Base-by-base conservation (phyloP, 257 asterid genomes). In the Salvia rosmarinus region DNA sequence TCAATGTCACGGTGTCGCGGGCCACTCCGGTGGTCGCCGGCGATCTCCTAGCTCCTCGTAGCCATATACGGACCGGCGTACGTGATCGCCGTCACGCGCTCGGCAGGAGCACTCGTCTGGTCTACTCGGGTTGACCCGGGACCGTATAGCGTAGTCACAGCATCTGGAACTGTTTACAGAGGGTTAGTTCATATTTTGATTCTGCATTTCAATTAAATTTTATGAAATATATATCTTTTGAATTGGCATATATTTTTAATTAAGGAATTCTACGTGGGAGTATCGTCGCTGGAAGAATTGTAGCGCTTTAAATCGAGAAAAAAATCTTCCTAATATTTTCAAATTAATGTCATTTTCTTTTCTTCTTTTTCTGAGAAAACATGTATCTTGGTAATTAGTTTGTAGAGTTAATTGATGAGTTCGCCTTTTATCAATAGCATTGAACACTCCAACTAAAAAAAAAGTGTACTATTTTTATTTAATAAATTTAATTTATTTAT, bases 61-160 rank as follows among this genome's bases (percentile, higher is more conserved):
- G 84, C 80, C 32, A 82, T 89, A 14, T 91, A 84, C 9, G 94
- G 91, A 6, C 95, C 85, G 37, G 95, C 91, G 0, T 76, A 52
- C 7, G 94, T 87, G 43, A 62, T 89, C 4, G 95, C 89, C 0
- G 84, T 89, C 1, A 67, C 1, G 3, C 83, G 90, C 2, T 72
- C 70, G 17, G 75, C 79, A 0, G 96, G 96, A 0, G 13, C 39
- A 12, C 90, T 87, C 30, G 87, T 87, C 2, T 89, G 96, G 95
- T 75, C 82, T 3, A 87, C 87, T 14, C 61, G 0, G 51, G 25
- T 89, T 16, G 95, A 91, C 67, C 83, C 87, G 0, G 75, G 85
- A 14, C 81, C 85, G 30, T 37, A 70, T 57, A 73, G 82, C 57
- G 0, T 76, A 2, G 79, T 91, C 5, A 91, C 98, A 0, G 73